Evolutionary conservation across 2,329 filamentous ascomycete species (phyloP), one percentile per base, ranked within the genome.

Genomic region (Clarireedia monteithiana): DNA sequence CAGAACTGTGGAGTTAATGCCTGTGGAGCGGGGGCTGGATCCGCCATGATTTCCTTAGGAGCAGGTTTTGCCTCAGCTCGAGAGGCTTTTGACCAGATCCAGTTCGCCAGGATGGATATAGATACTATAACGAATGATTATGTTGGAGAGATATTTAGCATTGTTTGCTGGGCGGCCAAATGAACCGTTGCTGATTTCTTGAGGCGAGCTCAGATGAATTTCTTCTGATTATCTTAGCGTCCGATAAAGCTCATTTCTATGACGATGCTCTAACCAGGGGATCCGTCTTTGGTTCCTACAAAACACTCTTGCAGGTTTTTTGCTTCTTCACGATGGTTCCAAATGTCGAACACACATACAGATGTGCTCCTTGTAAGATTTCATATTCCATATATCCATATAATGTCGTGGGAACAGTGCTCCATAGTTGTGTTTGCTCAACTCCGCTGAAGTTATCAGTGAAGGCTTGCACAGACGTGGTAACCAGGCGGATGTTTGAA

Each of bases 1-100:
- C 88, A 94, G 67, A 91, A 89, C 69, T 88, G 85, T 46, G 85
- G 87, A 58, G 81, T 87, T 60, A 91, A 73, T 30, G 66, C 69
- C 52, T 84, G 84, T 54, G 69, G 68, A 58, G 58, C 59, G 15
- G 64, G 54, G 44, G 64, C 58, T 14, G 64, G 55, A 46, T 56
- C 48, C 63, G 68, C 68, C 39, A 65, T 68, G 38, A 63, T 62
- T 55, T 50, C 52, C n/a, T 42, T 58, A 27, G 50, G 15, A 44
- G 53, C 34, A 50, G 48, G 58, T 44, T 56, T 42, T 58, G 60
- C 62, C 64, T 65, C 63, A 56, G 50, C 53, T 52, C 38, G 38
- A n/a, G 63, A 66, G 60, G 64, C 51, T 60, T 62, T 62, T 47
- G 61, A 63, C 67, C 67, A 70, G 55, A 69, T 58, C 24, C 64